Conservation (phyloP, 2,329 filamentous ascomycete species). For the Sporothrix mexicana region DNA sequence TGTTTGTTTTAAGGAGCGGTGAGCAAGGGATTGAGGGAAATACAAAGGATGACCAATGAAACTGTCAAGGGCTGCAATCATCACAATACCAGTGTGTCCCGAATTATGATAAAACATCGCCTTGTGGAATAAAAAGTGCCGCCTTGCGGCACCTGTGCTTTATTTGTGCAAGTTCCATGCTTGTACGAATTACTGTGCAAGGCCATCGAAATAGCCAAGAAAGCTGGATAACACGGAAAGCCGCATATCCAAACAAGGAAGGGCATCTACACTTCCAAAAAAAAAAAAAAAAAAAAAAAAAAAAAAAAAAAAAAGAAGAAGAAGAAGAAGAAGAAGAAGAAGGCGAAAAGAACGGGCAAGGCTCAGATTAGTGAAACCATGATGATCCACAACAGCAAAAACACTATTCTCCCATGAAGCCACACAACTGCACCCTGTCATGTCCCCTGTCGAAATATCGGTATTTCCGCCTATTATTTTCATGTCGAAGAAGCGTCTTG, state of each 20-base stretch:
- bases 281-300: neutral
- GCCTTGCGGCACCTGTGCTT: neutral
- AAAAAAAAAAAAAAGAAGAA: neutral
- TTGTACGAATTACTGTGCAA: neutral
- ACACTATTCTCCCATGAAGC: neutral
- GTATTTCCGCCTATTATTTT: neutral
- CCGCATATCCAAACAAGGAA: no score
- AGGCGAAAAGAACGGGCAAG: neutral
- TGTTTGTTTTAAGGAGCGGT: neutral
- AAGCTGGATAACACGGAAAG: no score
- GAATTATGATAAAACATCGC: neutral
- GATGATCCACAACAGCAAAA: neutral
- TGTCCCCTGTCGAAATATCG: slow-evolving; percentile 15
- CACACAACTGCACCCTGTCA: neutral
- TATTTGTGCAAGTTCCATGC: slow-evolving; percentile 1
- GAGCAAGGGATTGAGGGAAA: slow-evolving; percentile 1
- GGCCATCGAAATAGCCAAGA: neutral
- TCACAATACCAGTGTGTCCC: neutral
- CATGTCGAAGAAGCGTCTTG: neutral
- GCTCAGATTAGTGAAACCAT: neutral
- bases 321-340: neutral
- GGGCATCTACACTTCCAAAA: no score
- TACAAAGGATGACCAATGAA: neutral
- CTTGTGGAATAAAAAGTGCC: slow-evolving; percentile 9
- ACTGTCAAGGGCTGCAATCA: neutral